A percentile compares a stretch with the other conserved stretches of the same genome.
phyloP scores from a whole-genome alignment of 768 basidiomycete genomes.

The Hypholoma sublateritium region DNA sequence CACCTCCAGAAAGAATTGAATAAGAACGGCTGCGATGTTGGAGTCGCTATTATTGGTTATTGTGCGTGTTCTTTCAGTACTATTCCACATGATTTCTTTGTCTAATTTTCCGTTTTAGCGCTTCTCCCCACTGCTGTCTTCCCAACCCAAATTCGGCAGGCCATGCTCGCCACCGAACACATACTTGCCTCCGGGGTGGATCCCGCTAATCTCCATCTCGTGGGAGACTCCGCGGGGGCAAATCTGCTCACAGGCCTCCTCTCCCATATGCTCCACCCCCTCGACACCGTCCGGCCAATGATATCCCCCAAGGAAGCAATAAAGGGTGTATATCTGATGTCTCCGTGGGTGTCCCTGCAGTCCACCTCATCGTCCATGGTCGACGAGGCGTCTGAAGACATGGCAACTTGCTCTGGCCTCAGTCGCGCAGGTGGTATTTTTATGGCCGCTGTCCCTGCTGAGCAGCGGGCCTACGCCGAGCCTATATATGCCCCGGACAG shows the following conservation, averaged over 20 bases:
- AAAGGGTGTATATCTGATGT: slow-evolving; percentile 27
- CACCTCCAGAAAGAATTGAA: slow-evolving; percentile 11
- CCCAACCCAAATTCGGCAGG: slow-evolving; percentile 29
- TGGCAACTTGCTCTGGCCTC: background rate
- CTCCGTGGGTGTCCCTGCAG: slow-evolving; percentile 26
- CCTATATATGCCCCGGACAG: slow-evolving; percentile 17
- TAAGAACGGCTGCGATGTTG: slow-evolving; percentile 2
- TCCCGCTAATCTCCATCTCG: slow-evolving; percentile 26
- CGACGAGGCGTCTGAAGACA: slow-evolving; percentile 3
- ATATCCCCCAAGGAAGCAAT: slow-evolving; percentile 15
- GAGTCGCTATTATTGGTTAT: slow-evolving; percentile 9
- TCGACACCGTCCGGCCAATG: slow-evolving; percentile 17
- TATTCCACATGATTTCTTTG: background rate
- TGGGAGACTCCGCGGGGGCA: slow-evolving; percentile 34
- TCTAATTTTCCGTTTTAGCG: slow-evolving; percentile 6
- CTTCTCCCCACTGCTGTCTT: slow-evolving; percentile 27
- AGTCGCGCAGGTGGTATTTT: background rate
- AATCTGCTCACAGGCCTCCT: slow-evolving; percentile 28
- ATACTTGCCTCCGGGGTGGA: slow-evolving; percentile 25
- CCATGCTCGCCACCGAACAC: slow-evolving; percentile 25
- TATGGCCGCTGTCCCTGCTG: background rate
- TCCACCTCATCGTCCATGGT: slow-evolving; percentile 7
- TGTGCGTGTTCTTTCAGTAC: background rate
- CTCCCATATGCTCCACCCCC: slow-evolving; percentile 30
- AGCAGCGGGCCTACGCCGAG: slow-evolving; percentile 14